Percentiles rank a stretch among this genome's conserved stretches.
Evolutionary conservation across 164 flowering plant genomes (phyloP).

Genomic region (Nymphaea thermarum): DNA sequence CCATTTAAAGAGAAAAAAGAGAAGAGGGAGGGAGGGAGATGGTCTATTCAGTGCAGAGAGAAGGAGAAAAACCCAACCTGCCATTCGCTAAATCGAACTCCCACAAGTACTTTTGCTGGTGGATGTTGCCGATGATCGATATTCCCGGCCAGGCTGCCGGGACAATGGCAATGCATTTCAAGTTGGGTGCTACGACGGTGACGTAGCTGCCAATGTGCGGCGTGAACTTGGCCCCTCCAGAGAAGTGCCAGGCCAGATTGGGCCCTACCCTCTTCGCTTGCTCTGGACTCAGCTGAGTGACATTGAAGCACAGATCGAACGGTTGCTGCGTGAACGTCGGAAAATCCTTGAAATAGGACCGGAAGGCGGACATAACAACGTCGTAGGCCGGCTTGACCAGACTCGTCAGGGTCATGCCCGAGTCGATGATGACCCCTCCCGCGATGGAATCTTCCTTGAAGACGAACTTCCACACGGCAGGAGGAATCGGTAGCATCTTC

Average conservation of each 20-base stretch:
- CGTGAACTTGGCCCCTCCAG: constrained; percentile 35
- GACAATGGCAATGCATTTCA: constrained; percentile 50
- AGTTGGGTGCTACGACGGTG: constrained; percentile 28
- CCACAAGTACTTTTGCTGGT: constrained; percentile 76
- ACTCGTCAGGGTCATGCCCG: constrained; percentile 51
- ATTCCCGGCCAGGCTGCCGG: constrained; percentile 22
- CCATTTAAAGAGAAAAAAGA: too few relatives aligned
- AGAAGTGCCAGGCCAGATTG: constrained; percentile 36
- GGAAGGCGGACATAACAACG: constrained; percentile 28
- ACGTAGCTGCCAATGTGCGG: constrained; percentile 65
- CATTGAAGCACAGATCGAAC: constrained; percentile 49
- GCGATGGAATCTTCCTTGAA: constrained; percentile 4
- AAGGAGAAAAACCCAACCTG: constrained; percentile 21
- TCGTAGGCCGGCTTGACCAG: constrained; percentile 38
- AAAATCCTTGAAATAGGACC: constrained; percentile 10
- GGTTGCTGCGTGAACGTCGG: constrained; percentile 14
- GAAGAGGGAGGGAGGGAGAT: too few relatives aligned
- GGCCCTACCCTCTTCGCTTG: constrained; percentile 20
- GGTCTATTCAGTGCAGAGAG: constrained; percentile 4
- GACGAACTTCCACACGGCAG: constrained; percentile 22
- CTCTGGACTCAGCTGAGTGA: not conserved
- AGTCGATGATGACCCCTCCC: constrained; percentile 60
- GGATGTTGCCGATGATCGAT: constrained; percentile 51
- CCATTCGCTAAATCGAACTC: constrained; percentile 33
- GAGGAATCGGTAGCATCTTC: constrained; percentile 27